Percentiles rank a stretch among this genome's conserved stretches.
Evolutionary conservation across 1,284 basidiomycete genomes (phyloP).

Genomic region (Heterobasidion parviporum): DNA sequence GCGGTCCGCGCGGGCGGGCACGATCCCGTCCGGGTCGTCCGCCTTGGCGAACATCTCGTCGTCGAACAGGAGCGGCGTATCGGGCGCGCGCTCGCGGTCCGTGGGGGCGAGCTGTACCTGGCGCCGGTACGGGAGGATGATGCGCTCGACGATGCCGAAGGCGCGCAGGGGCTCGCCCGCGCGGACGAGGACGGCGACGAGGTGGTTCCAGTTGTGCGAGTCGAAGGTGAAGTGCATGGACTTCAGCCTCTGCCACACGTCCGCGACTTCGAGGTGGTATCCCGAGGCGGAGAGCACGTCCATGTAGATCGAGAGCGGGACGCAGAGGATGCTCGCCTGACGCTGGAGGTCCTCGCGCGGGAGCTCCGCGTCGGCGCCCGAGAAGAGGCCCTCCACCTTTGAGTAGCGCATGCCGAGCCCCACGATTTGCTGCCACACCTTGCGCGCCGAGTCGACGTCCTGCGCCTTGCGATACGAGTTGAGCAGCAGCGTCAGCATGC

Average conservation of each 20-base stretch:
- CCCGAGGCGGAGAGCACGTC: conserved; percentile 67
- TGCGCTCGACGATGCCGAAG: conserved; percentile 75
- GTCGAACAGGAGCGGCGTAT: conserved; percentile 40
- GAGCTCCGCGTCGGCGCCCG: background rate
- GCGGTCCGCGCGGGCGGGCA: background rate
- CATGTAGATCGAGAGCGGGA: conserved; percentile 83
- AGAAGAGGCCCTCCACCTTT: conserved; percentile 25
- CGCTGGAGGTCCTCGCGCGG: conserved; percentile 15
- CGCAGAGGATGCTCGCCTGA: conserved; percentile 55
- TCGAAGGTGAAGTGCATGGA: conserved; percentile 77
- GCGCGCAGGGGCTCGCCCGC: conserved; percentile 78
- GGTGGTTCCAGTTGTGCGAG: conserved; percentile 89
- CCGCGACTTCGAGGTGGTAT: conserved; percentile 53
- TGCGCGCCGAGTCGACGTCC: conserved; percentile 48
- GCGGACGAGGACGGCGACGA: conserved; percentile 68
- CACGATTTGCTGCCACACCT: conserved; percentile 69
- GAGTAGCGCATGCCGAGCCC: conserved; percentile 39
- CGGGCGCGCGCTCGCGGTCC: conserved; percentile 30
- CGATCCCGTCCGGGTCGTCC: conserved; percentile 13
- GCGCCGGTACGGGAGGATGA: conserved; percentile 61
- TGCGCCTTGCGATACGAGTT: conserved; percentile 64
- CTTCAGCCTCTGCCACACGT: conserved; percentile 62
- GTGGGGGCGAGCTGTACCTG: conserved; percentile 16
- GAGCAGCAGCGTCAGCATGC: conserved; percentile 61
- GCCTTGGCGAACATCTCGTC: conserved; percentile 13